Evolutionary conservation across 495 filamentous ascomycete species (phyloP).

Genomic region (Aeminium ludgeri): DNA sequence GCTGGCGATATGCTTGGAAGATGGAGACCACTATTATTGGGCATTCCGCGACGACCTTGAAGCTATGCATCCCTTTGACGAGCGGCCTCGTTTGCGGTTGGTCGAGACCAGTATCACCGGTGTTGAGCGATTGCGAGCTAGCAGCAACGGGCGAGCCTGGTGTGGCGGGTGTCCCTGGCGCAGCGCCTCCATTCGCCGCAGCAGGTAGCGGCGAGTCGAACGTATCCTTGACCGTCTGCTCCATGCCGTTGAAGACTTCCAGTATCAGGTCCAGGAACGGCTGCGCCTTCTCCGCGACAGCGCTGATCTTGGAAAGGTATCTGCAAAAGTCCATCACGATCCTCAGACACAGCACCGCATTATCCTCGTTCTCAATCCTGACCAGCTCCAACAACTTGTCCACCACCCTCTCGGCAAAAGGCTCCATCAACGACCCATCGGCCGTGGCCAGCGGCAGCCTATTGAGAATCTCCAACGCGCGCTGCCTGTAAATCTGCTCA

Average conservation of each 20-base stretch:
- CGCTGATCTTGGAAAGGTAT: constrained; percentile 69
- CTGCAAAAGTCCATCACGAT: constrained; percentile 92
- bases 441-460: constrained; percentile 66
- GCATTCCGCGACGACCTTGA: constrained; percentile 94
- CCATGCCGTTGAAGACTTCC: constrained; percentile 88
- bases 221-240: constrained; percentile 80
- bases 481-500: constrained; percentile 81
- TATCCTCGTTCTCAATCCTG: constrained; percentile 89
- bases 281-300: constrained; percentile 51
- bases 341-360: constrained; percentile 94
- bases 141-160: constrained; percentile 78
- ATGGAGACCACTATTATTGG: constrained; percentile 98
- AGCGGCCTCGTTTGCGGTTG: constrained; percentile 67
- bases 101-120: constrained; percentile 56
- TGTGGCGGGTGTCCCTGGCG: constrained; percentile 60
- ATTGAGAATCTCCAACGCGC: constrained; percentile 85
- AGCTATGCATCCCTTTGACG: constrained; percentile 88
- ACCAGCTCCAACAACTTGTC: constrained; percentile 79
- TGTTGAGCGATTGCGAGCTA: constrained; percentile 20
- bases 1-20: constrained; percentile 75
- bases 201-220: constrained; percentile 59
- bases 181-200: constrained; percentile 40
- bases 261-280: constrained; percentile 81
- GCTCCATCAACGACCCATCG: constrained; percentile 55
- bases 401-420: constrained; percentile 69